Percentiles rank a stretch among this genome's conserved stretches.
These are phyloP conservation scores for Luvunga scandens DNA, from an alignment of 345 rosid species.

Conservation along the genomic window DNA sequence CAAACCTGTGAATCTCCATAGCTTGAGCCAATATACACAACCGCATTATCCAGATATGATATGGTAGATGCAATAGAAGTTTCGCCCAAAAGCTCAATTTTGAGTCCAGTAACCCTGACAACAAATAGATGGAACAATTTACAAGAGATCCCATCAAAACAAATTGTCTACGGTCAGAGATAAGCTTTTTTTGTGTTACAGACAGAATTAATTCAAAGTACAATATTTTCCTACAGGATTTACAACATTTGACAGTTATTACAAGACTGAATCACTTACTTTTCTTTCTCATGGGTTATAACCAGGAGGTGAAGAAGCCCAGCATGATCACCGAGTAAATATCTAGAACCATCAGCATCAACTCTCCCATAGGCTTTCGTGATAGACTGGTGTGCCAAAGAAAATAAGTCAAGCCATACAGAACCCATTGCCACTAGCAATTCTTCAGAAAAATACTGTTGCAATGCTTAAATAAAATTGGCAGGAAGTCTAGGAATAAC, in stretches of 20 bases:
- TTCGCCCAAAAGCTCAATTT: conserved; percentile 94
- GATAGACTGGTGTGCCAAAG: conserved; percentile 48
- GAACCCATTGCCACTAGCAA: conserved; percentile 1
- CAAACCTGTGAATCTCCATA: conserved; percentile 95
- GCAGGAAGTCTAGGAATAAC: conserved; percentile 23
- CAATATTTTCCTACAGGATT: neutral
- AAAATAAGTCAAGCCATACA: conserved; percentile 15
- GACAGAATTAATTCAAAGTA: neutral
- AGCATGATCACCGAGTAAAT: conserved; percentile 91
- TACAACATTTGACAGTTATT: neutral
- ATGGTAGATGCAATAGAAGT: conserved; percentile 92
- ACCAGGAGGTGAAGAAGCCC: conserved; percentile 89
- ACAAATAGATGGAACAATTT: conserved; percentile 13
- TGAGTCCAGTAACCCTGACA: conserved; percentile 89
- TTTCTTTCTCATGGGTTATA: conserved; percentile 86
- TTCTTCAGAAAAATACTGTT: neutral
- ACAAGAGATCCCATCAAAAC: conserved; percentile 7
- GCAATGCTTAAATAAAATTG: conserved; percentile 7
- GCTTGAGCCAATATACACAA: conserved; percentile 87
- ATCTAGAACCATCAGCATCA: conserved; percentile 94
- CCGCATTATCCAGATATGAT: conserved; percentile 88
- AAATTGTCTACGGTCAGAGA: neutral
- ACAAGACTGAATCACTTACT: conserved; percentile 42
- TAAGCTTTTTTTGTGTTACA: neutral
- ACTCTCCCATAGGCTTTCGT: conserved; percentile 94